Evolutionary conservation across 371 early-diverging fungal genomes (phyloP), one percentile per base, ranked within the genome.

Genomic region (Choanephora cucurbitarum): DNA sequence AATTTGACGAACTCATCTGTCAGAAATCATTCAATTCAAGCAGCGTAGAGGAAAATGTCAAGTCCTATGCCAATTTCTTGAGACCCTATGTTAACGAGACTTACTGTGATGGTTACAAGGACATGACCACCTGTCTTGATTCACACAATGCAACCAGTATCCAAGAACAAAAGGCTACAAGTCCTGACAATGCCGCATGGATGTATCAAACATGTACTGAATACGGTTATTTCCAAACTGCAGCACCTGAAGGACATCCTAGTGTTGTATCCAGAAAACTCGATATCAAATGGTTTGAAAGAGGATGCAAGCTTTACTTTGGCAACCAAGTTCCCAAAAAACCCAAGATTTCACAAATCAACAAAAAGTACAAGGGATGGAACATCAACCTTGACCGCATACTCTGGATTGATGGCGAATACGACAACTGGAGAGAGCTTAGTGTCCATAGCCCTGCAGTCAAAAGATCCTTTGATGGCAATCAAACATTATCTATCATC

Each of bases 191-290:
- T 9, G 73, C 76, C 18, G 69, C 79, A 32, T 89, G 87, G 87
- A 61, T 60, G 19, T 84, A 75, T 64, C 87, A 89, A 57, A 72
- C 72, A 11, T 89, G 90, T 56, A 80, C 71, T 24, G 79, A 89
- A 63, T 89, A 81, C 52, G 88, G 82, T 6, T 87, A 79, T 61
- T 82, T 79, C 69, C 84, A 84, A 65, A 72, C 70, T 0, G 75
- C 77, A 5, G 72, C 80, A 1, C 66, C 64, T 4, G 40, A 52
- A 2, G 58, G 65, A 10, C 43, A 59, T 18, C 70, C 64, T 24
- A 64, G 70, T 1, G 48, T 78, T 34, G 60, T 77, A 14, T 79
- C 81, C 18, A 60, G 71, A 42, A 67, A 72, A 40, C 62, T 77
- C 40, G 62, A 64, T 5, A 52, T 53, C 3, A 57, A 52, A 17